A percentile compares a stretch with the other conserved stretches of the same genome.
phyloP scores from a whole-genome alignment of 169 alveolate species.

The Plasmodium gaboni region DNA sequence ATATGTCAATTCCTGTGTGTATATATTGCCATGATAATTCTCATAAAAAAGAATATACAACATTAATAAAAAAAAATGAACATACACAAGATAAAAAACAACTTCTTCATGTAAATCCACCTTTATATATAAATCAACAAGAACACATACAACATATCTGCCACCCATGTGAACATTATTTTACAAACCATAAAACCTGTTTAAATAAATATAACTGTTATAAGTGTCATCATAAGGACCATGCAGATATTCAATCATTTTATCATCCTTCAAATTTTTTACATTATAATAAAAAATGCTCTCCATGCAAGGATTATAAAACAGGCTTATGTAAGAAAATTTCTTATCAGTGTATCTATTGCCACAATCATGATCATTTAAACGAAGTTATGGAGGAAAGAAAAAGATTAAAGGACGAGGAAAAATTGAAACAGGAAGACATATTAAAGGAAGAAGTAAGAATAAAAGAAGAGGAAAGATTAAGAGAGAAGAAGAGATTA shows the following conservation, averaged over 20 bases:
- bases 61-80: neutral
- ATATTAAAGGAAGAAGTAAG: neutral
- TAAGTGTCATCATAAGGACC: constrained; percentile 28
- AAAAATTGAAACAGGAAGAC: too few species aligned
- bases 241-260: constrained; percentile 31
- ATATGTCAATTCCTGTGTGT: constrained; percentile 22
- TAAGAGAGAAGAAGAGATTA: neutral
- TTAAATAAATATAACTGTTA: constrained; percentile 6
- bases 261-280: constrained; percentile 31
- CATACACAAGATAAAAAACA: neutral
- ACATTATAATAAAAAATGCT: constrained; percentile 24
- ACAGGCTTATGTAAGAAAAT: constrained; percentile 12
- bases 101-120: constrained; percentile 9
- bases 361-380: constrained; percentile 34
- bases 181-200: constrained; percentile 13
- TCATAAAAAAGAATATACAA: neutral
- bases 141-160: constrained; percentile 16
- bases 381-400: neutral
- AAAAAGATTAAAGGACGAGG: neutral
- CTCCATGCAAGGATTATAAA: constrained; percentile 17
- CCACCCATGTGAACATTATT: constrained; percentile 22
- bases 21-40: constrained; percentile 29
- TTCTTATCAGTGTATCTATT: constrained; percentile 20
- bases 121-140: constrained; percentile 3
- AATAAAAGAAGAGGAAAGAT: neutral